Evolutionary conservation across 2,329 filamentous ascomycete species (phyloP).

Genomic region (Dactylellina leptospora): DNA sequence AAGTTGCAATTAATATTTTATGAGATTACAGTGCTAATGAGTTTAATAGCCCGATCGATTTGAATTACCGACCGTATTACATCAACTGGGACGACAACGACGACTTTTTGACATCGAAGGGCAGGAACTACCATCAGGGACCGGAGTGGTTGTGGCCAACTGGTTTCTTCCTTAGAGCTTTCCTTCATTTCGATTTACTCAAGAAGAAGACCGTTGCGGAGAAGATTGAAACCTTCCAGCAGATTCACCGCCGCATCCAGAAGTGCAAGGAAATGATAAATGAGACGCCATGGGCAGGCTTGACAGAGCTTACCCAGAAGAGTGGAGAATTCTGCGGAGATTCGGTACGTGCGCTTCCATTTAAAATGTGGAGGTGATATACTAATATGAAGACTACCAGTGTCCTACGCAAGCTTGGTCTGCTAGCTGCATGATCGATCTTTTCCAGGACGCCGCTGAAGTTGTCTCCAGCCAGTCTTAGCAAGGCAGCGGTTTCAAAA

Average conservation of each 20-base stretch:
- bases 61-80: constrained; percentile 95
- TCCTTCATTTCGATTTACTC: constrained; percentile 87
- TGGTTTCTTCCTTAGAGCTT: constrained; percentile 89
- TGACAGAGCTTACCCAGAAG: constrained; percentile 93
- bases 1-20: constrained; percentile 17
- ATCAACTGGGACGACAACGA: constrained; percentile 91
- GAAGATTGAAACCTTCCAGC: constrained; percentile 88
- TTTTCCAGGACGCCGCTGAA: constrained; percentile 87
- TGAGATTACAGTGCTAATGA: not conserved
- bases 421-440: constrained; percentile 88
- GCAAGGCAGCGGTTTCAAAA: constrained; percentile 25
- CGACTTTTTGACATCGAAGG: constrained; percentile 91
- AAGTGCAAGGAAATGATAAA: constrained; percentile 86
- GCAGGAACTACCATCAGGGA: constrained; percentile 96
- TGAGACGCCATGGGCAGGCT: constrained; percentile 83
- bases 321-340: constrained; percentile 83
- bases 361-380: constrained; percentile 52
- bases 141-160: constrained; percentile 99
- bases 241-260: constrained; percentile 81
- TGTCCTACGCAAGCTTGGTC: constrained; percentile 98
- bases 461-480: constrained; percentile 29
- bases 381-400: constrained; percentile 63
- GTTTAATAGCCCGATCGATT: constrained; percentile 71
- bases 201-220: constrained; percentile 73
- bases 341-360: constrained; percentile 71